A percentile compares a stretch with the other conserved stretches of the same genome.
Conservation (phyloP, 2,329 filamentous ascomycete genomes). For the Neoarthrinium moseri region DNA sequence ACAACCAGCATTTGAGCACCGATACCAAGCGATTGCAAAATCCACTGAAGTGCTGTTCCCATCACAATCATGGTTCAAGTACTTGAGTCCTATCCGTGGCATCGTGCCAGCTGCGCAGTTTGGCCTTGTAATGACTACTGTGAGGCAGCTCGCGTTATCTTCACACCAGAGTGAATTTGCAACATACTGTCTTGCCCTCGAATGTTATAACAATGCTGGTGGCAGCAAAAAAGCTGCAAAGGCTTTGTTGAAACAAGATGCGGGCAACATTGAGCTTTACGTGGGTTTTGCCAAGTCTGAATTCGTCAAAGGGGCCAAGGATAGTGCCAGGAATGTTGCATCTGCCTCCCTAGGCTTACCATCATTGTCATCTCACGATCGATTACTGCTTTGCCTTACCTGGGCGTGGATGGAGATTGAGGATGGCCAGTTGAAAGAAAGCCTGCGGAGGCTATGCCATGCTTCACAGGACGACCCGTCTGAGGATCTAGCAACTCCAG, state of each 20-base stretch:
- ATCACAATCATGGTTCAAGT: slow-evolving; percentile 40
- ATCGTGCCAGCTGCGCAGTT: slow-evolving; percentile 32
- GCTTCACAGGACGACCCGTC: slow-evolving; percentile 28
- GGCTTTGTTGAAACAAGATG: slow-evolving; percentile 65
- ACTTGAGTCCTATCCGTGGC: slow-evolving; percentile 25
- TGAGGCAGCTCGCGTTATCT: slow-evolving; percentile 56
- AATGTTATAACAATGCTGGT: slow-evolving; percentile 52
- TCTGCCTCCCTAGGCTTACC: slow-evolving; percentile 55
- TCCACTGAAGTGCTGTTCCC: slow-evolving; percentile 52
- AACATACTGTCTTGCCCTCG: slow-evolving; percentile 69
- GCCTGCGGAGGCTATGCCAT: slow-evolving; percentile 39
- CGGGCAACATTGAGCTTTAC: slow-evolving; percentile 68
- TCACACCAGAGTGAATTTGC: slow-evolving; percentile 53
- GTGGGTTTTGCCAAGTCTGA: slow-evolving; percentile 78
- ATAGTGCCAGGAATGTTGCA: slow-evolving; percentile 64
- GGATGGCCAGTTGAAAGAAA: slow-evolving; percentile 29
- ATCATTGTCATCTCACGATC: slow-evolving; percentile 16
- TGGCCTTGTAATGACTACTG: slow-evolving; percentile 47
- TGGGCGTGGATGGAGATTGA: slow-evolving; percentile 70
- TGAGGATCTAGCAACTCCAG: slow-evolving; percentile 25
- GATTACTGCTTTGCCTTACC: slow-evolving; percentile 51
- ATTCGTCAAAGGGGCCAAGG: slow-evolving; percentile 51
- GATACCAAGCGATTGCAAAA: slow-evolving; percentile 21
- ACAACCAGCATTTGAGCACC: slow-evolving; percentile 20
- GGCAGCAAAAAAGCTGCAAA: slow-evolving; percentile 71